These are phyloP conservation scores for Barnettozyma salicaria DNA, from an alignment of 805 yeast genomes.

Conservation along the genomic window DNA sequence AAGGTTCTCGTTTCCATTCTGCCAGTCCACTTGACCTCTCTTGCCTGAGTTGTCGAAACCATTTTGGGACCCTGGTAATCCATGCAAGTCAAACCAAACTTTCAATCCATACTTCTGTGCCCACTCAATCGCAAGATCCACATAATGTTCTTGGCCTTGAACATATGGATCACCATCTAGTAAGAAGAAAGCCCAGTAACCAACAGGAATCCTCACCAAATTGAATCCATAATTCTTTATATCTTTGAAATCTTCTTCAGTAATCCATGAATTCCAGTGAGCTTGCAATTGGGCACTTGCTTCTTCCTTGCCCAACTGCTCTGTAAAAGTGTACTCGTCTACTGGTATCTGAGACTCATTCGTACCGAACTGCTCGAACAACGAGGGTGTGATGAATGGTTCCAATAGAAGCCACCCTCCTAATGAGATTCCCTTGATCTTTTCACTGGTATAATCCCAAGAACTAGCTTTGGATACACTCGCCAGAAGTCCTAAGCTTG, in stretches of 20 bases:
- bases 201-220: slow-evolving; percentile 71
- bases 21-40: slow-evolving; percentile 43
- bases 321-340: slow-evolving; percentile 55
- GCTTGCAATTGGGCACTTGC: slow-evolving; percentile 37
- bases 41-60: slow-evolving; percentile 81
- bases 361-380: slow-evolving; percentile 39
- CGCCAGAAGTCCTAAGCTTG: no score
- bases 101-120: slow-evolving; percentile 51
- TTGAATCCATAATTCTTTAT: slow-evolving; percentile 53
- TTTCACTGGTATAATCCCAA: slow-evolving; percentile 22
- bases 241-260: slow-evolving; percentile 49
- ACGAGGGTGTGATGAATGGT: slow-evolving; percentile 63
- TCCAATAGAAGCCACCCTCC: slow-evolving; percentile 75
- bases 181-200: slow-evolving; percentile 63
- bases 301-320: slow-evolving; percentile 40
- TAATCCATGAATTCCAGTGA: slow-evolving; percentile 57
- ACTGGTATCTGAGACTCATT: slow-evolving; percentile 38
- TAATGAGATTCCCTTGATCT: slow-evolving; percentile 41
- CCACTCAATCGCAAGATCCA: slow-evolving; percentile 66
- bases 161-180: slow-evolving; percentile 54
- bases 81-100: slow-evolving; percentile 74
- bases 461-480: slow-evolving; percentile 1
- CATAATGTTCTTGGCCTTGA: slow-evolving; percentile 56
- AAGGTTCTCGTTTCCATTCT: slow-evolving; percentile 33
- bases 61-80: slow-evolving; percentile 80